Percentiles rank a stretch among this genome's conserved stretches.
Evolutionary conservation across 441 rosid genomes (phyloP).

Genomic region (Adansonia grandidieri): DNA sequence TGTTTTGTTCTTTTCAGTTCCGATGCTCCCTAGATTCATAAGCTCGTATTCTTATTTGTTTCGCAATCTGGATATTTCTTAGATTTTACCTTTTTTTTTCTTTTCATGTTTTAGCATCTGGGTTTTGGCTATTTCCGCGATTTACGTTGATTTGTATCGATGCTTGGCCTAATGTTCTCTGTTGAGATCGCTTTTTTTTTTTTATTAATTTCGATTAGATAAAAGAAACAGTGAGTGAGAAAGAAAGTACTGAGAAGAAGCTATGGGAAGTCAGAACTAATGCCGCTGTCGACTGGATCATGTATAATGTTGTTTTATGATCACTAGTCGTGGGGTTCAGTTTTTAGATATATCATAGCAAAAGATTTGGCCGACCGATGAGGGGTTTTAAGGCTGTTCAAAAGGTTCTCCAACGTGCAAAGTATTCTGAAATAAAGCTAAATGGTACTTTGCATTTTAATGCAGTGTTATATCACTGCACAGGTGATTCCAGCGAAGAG

Average conservation of each 20-base stretch:
- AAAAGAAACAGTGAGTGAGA: not conserved
- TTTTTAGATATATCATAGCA: not conserved
- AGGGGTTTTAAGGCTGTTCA: not conserved
- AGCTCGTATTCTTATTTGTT: not conserved
- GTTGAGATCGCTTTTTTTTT: too few relatives aligned
- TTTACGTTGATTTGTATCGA: not conserved
- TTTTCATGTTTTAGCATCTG: not conserved
- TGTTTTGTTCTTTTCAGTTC: not conserved
- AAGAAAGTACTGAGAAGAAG: not conserved
- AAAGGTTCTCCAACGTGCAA: not conserved
- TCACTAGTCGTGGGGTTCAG: not conserved
- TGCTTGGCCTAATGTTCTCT: not conserved
- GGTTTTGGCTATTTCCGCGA: not conserved
- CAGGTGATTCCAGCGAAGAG: conserved; percentile 42
- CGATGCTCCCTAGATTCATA: not conserved
- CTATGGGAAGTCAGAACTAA: not conserved
- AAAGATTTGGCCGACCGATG: conserved; percentile 2
- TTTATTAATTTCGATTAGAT: too few relatives aligned
- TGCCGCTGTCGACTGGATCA: not conserved
- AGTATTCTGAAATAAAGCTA: not conserved
- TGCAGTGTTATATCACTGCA: conserved; percentile 47
- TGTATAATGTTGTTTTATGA: not conserved
- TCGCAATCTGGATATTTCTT: not conserved
- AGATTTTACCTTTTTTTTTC: not conserved
- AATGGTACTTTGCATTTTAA: conserved; percentile 24